These are phyloP conservation scores for Pluteus cervinus DNA, from an alignment of 768 basidiomycete species.

Conservation along the genomic window DNA sequence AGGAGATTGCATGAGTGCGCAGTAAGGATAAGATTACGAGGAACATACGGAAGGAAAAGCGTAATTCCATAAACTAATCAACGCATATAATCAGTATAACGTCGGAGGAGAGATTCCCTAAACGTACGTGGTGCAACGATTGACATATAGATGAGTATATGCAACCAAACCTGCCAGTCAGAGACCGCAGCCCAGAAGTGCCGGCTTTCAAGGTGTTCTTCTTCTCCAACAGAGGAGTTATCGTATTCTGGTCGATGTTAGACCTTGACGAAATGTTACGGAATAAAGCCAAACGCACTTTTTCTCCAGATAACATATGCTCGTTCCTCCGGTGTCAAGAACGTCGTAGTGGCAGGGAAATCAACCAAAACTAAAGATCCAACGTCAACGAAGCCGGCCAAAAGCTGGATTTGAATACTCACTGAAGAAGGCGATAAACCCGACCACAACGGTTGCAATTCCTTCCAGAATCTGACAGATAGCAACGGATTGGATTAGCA, in stretches of 20 bases:
- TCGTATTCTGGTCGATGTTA: constrained; percentile 35
- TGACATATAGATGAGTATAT: constrained; percentile 55
- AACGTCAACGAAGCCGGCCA: not conserved
- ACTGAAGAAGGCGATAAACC: constrained; percentile 47
- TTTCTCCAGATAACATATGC: constrained; percentile 48
- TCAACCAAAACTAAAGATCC: constrained; percentile 48
- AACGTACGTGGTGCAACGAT: constrained; percentile 52
- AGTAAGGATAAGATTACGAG: not conserved
- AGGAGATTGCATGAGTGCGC: not conserved
- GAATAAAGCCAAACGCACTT: constrained; percentile 28
- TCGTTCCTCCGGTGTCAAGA: constrained; percentile 57
- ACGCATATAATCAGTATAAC: not conserved
- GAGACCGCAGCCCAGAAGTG: constrained; percentile 47
- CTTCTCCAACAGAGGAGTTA: constrained; percentile 52
- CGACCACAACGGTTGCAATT: constrained; percentile 51
- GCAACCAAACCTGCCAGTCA: constrained; percentile 66
- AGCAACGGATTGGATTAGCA: not conserved
- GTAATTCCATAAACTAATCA: constrained; percentile 68
- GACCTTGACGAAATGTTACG: not conserved
- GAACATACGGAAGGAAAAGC: constrained; percentile 60
- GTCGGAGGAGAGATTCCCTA: not conserved
- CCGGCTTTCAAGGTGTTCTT: constrained; percentile 49
- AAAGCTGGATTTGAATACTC: constrained; percentile 4
- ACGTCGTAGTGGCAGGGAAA: constrained; percentile 51
- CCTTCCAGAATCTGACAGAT: constrained; percentile 58